These are phyloP conservation scores for Aspergillus persii DNA, from an alignment of 2,329 filamentous ascomycete species.

Conservation along the genomic window DNA sequence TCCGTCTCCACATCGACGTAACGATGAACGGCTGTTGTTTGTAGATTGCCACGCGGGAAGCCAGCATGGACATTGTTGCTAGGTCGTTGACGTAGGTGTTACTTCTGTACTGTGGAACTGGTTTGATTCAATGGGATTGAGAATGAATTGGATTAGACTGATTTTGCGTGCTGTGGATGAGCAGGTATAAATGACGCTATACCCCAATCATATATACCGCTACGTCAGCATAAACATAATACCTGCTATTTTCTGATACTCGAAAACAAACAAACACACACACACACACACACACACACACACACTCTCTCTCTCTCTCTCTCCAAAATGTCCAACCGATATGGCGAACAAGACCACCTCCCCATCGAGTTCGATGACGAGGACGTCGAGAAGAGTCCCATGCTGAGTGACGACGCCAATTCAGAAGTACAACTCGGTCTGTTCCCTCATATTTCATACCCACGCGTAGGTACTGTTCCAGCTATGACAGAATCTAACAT, in stretches of 20 bases:
- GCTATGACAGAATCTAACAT: background rate
- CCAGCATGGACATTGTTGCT: background rate
- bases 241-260: too few relatives aligned
- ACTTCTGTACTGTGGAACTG: background rate
- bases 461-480: too few relatives aligned
- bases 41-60: background rate
- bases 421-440: background rate
- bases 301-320: too few relatives aligned
- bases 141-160: background rate
- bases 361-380: background rate
- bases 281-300: too few relatives aligned
- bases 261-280: too few relatives aligned
- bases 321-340: background rate
- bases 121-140: too few relatives aligned
- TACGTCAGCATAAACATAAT: too few relatives aligned
- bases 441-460: background rate
- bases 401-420: background rate
- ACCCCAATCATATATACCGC: too few relatives aligned
- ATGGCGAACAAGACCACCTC: background rate
- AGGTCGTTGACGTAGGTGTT: background rate
- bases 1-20: background rate
- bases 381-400: background rate
- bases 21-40: background rate
- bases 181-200: too few relatives aligned
- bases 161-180: background rate